Evolutionary conservation across 2,329 filamentous ascomycete genomes (phyloP), one percentile per base, ranked within the genome.

Genomic region (Clonostachys byssicola): DNA sequence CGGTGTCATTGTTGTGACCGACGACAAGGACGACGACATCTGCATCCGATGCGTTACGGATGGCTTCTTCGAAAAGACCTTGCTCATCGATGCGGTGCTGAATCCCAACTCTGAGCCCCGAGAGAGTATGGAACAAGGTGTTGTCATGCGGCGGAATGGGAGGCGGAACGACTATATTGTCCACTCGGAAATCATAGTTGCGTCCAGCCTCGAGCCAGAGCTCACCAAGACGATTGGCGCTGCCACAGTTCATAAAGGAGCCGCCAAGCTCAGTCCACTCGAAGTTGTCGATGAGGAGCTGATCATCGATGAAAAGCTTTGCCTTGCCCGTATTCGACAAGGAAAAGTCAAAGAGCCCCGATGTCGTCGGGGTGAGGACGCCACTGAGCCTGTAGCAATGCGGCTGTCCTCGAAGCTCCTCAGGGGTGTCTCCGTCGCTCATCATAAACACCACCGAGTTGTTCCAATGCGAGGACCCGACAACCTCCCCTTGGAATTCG

Each of bases 271-370:
- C 81, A 0, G 77, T 83, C 83, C 83, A 87, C 53, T 86, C 70
- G 82, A 82, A 86, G 5, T 85, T 73, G 53, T 87, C 81, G 40
- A 86, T 74, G 17, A 78, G 73, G 13, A 85, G 58, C 52, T 77
- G 67, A 7, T 77, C 81, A 47, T 86, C 67, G 43, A 86, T 63
- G 52, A 76, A 82, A 40, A 87, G 64, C 52, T 71, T 75, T 6
- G 83, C 83, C 0, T 83, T 81, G 0, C 84, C 83, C 8, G 86
- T 82, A 41, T 78, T 83, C 61, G 83, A 83, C 59, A 85, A 85
- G 50, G 82, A 84, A 54, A 87, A 73, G 4, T 79, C 83, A 56
- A 87, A 83, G 45, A 71, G 77, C 4, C 83, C 83, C 0, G 73
- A 79, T 1, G 74, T 73, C 20, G 71, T 76, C 0, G 83, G 74